A percentile compares a stretch with the other conserved stretches of the same genome.
Evolutionary conservation across 2,329 filamentous ascomycete genomes (phyloP).

Genomic region (Volutella citrinella): DNA sequence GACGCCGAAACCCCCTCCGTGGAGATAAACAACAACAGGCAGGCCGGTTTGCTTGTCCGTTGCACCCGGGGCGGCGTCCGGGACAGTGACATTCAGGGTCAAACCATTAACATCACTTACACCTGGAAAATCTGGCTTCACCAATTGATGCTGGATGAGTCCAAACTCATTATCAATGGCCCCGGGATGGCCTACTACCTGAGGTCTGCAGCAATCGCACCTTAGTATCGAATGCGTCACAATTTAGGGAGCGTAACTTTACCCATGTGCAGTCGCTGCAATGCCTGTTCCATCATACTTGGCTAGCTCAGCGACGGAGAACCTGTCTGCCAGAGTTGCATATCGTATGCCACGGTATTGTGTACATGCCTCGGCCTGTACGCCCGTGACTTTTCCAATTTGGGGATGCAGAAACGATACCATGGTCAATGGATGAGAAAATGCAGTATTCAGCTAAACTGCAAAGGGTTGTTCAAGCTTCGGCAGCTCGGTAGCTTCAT

Average conservation of each 20-base stretch:
- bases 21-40: conserved; percentile 15
- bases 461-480: too few relatives aligned
- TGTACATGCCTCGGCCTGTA: too few relatives aligned
- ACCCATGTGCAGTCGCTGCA: conserved; percentile 4
- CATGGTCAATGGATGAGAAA: too few relatives aligned
- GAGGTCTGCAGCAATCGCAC: conserved; percentile 7
- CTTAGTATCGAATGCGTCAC: too few relatives aligned
- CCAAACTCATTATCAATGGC: conserved; percentile 3
- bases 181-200: not conserved
- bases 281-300: conserved; percentile 2
- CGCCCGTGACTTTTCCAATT: conserved; percentile 2
- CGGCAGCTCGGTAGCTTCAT: too few relatives aligned
- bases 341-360: conserved; percentile 10
- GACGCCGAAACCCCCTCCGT: conserved; percentile 12
- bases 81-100: conserved; percentile 3
- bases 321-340: conserved; percentile 4
- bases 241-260: too few relatives aligned
- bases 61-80: too few relatives aligned
- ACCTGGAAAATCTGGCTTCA: conserved; percentile 4
- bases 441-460: too few relatives aligned
- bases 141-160: conserved; percentile 5
- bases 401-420: not conserved
- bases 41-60: too few relatives aligned
- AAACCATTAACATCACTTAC: conserved; percentile 3
- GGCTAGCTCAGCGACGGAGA: conserved; percentile 1